phyloP scores from a whole-genome alignment of 148 eudicot genomes.

The Selenicereus undatus region DNA sequence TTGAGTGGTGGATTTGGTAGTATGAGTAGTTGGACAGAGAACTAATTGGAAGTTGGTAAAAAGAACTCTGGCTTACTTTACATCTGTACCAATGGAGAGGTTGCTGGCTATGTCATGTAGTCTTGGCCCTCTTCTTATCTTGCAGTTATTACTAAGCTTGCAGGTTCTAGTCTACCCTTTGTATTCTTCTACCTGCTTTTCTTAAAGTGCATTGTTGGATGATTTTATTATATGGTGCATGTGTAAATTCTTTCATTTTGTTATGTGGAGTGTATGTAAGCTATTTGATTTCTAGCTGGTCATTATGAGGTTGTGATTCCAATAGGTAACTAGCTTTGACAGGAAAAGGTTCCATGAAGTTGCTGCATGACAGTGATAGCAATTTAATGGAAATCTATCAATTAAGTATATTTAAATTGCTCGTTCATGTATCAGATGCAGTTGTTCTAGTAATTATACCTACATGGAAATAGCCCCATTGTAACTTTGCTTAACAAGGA shows the following conservation, averaged over 20 bases:
- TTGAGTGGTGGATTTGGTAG: too few species aligned
- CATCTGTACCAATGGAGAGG: constrained; percentile 40
- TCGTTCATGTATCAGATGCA: background rate
- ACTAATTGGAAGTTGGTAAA: too few species aligned
- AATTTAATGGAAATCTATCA: background rate
- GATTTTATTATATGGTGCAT: background rate
- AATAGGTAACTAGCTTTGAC: background rate
- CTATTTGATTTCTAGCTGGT: background rate
- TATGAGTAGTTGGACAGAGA: too few species aligned
- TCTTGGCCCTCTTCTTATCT: constrained; percentile 74
- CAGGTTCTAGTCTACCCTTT: constrained; percentile 40
- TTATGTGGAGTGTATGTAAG: background rate
- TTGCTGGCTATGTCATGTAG: constrained; percentile 85
- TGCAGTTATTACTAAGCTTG: constrained; percentile 74
- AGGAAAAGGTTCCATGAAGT: background rate
- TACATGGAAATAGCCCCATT: background rate
- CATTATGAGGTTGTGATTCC: background rate
- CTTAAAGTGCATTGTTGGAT: background rate
- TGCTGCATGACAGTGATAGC: background rate
- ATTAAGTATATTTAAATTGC: background rate
- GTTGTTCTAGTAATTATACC: background rate
- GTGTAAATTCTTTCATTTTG: background rate
- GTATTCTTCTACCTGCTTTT: background rate
- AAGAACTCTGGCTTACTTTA: constrained; percentile 68
- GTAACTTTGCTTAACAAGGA: background rate